These are phyloP conservation scores for Leptographium radiaticola DNA, from an alignment of 2,329 filamentous ascomycete species.

Conservation along the genomic window DNA sequence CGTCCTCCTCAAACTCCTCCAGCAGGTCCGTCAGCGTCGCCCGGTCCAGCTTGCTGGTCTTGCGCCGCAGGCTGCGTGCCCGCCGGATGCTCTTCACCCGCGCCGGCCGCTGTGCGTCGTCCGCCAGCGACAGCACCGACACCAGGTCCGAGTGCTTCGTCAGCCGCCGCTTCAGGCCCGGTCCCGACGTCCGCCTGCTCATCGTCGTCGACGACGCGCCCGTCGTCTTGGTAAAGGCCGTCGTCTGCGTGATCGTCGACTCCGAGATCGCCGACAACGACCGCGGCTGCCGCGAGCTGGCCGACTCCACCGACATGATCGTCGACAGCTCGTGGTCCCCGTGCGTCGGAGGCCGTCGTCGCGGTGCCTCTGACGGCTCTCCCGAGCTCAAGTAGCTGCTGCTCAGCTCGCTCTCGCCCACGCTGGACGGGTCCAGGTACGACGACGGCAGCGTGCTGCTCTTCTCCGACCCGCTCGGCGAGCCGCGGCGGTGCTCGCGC, in stretches of 20 bases:
- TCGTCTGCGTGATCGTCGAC: conserved; percentile 40
- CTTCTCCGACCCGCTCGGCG: conserved; percentile 18
- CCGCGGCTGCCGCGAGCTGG: conserved; percentile 33
- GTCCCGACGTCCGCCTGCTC: conserved; percentile 23
- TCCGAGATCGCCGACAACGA: conserved; percentile 35
- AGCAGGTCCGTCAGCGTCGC: conserved; percentile 66
- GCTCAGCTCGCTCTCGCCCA: conserved; percentile 9
- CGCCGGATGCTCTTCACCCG: conserved; percentile 60
- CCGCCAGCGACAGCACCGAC: conserved; percentile 71
- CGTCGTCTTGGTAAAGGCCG: conserved; percentile 33
- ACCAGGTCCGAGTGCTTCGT: conserved; percentile 91
- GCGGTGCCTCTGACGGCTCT: conserved; percentile 6
- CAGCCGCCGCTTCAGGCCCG: conserved; percentile 56
- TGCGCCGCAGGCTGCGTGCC: conserved; percentile 64
- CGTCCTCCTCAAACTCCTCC: conserved; percentile 68
- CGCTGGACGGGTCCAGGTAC: conserved; percentile 10
- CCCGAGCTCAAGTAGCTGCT: conserved; percentile 10
- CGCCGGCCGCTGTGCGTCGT: conserved; percentile 39
- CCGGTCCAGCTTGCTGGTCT: conserved; percentile 50
- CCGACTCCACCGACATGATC: conserved; percentile 39
- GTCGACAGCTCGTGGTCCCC: conserved; percentile 44
- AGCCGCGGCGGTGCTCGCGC: conserved; percentile 16
- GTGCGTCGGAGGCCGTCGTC: conserved; percentile 32
- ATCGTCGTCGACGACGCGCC: conserved; percentile 27
- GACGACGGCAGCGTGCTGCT: conserved; percentile 15